Evolutionary conservation across 148 eudicot species (phyloP).

Genomic region (Beta vulgaris): DNA sequence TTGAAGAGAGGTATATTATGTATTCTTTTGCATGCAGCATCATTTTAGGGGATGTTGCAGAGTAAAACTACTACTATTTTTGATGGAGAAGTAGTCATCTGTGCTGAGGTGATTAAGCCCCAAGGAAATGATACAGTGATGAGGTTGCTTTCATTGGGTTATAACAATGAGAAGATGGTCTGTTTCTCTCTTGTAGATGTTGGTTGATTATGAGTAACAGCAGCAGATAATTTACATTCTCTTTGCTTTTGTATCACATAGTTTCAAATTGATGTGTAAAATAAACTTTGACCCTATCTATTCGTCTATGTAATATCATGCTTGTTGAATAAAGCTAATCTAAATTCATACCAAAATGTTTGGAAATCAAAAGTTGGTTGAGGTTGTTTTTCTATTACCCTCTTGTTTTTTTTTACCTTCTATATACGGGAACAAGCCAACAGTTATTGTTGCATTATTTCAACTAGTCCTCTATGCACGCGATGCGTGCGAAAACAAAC

Average conservation of each 20-base stretch:
- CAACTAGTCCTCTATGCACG: no score
- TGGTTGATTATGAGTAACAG: neutral
- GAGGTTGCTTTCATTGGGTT: neutral
- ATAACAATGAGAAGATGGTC: neutral
- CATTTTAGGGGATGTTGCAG: constrained; percentile 7
- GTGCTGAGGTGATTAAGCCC: neutral
- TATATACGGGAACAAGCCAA: neutral
- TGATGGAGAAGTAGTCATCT: constrained; percentile 16
- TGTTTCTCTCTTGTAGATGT: constrained; percentile 3
- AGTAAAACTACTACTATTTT: neutral
- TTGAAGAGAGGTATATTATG: neutral
- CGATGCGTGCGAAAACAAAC: no score
- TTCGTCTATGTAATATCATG: constrained; percentile 7
- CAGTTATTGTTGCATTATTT: neutral
- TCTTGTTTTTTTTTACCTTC: neutral
- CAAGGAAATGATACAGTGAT: neutral
- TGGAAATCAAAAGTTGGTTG: neutral
- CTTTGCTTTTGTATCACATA: constrained; percentile 11
- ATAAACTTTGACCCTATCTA: neutral
- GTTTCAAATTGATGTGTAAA: constrained; percentile 12
- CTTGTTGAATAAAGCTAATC: neutral
- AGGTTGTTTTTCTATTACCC: neutral
- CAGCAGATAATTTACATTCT: neutral
- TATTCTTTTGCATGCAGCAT: constrained; percentile 18
- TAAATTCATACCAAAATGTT: neutral